Evolutionary conservation across 805 yeast genomes (phyloP), one percentile per base, ranked within the genome.

Genomic region (Candida hispaniensis): DNA sequence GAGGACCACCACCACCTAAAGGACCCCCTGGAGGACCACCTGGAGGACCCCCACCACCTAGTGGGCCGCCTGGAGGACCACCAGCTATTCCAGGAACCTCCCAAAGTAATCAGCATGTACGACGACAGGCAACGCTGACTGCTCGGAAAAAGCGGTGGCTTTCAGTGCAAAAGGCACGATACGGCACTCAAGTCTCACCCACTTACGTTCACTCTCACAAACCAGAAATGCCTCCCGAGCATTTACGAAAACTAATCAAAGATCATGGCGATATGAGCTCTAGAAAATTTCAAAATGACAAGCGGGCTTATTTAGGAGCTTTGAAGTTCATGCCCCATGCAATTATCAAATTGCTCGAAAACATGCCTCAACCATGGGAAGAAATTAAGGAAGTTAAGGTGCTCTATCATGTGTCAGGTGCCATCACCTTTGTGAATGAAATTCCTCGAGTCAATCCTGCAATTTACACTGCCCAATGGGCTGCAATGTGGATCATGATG

Each of bases 311-410:
- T 48, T 58, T 93, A 15, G 95, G 95, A 2, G 86, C 97, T 1
- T 63, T 91, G 39, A 88, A 85, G 57, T 93, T 79, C 59, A 70
- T 93, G 76, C 99, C 99, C 0, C 97, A 88, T 58, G 95, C 98
- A 0, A 70, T 85, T 3, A 56, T 85, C 45, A 91, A 91, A 55
- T 66, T 91, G 23, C 51, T 91, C 23, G 98, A 91, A 49, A 85
- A 83, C 50, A 88, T 91, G 88, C 99, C 99, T 0, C 94, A 85
- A 52, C 99, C 99, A 1, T 91, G 99, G 99, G 97, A 91, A 54
- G 70, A 73, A 34, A 61, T 69, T 2, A 80, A 80, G 42, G 93
- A 80, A 26, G 97, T 91, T 14, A 73, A 70, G 40, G 97, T 88
- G 5, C 56, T 88, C 25, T 91, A 91, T 53, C 99, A 91, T 50